phyloP scores from a whole-genome alignment of 352 stramenopile species.

The Peronospora belbahrii region DNA sequence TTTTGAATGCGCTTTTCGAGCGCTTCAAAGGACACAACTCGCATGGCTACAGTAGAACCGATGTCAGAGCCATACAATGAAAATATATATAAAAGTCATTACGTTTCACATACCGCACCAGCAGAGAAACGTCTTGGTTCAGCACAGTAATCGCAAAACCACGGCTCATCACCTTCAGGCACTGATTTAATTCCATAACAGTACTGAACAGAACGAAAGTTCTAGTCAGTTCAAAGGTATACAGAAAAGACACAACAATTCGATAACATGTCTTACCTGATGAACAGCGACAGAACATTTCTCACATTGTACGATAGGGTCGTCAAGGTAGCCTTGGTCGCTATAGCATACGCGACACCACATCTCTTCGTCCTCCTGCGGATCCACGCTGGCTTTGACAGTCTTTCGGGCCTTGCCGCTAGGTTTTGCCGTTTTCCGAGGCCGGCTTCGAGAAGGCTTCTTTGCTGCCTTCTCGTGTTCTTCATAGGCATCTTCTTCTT shows the following conservation, averaged over 20 bases:
- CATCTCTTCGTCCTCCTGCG: constrained; percentile 76
- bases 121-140: constrained; percentile 29
- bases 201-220: constrained; percentile 41
- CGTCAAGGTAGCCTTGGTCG: constrained; percentile 79
- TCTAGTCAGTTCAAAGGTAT: background rate
- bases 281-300: constrained; percentile 78
- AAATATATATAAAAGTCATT: background rate
- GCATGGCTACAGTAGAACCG: constrained; percentile 39
- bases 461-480: constrained; percentile 36
- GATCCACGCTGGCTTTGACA: constrained; percentile 31
- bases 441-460: constrained; percentile 24
- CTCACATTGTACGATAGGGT: constrained; percentile 85
- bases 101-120: constrained; percentile 36
- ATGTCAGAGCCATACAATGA: constrained; percentile 1
- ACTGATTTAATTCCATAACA: constrained; percentile 82
- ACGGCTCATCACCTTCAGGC: constrained; percentile 71
- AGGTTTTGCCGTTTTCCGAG: constrained; percentile 28
- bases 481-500: constrained; percentile 35
- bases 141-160: constrained; percentile 80
- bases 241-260: background rate
- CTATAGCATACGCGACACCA: constrained; percentile 87
- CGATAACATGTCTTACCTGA: constrained; percentile 42
- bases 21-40: constrained; percentile 72
- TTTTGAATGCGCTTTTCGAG: constrained; percentile 71
- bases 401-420: constrained; percentile 14